Evolutionary conservation across 768 basidiomycete species (phyloP).

Genomic region (Collybiopsis confluens): DNA sequence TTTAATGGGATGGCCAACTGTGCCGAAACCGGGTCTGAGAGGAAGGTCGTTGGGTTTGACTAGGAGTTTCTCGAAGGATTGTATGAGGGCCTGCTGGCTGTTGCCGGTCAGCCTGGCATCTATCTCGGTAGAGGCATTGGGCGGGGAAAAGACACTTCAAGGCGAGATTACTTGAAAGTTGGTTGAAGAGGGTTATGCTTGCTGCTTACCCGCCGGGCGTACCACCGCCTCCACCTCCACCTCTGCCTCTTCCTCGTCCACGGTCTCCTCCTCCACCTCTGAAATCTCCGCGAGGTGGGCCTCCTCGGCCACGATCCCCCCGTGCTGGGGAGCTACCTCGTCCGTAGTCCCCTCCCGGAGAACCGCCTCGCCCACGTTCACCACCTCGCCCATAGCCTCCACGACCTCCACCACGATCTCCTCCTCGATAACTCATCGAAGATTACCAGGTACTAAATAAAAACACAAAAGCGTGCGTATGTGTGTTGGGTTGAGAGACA

Average conservation of each 20-base stretch:
- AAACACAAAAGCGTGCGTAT: no score
- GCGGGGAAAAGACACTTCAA: conserved; percentile 40
- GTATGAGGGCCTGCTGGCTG: conserved; percentile 38
- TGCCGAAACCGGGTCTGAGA: conserved; percentile 56
- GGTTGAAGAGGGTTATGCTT: conserved; percentile 23
- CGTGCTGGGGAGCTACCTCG: conserved; percentile 11
- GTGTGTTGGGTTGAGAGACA: no score
- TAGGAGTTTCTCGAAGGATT: conserved; percentile 27
- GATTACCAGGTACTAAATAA: neutral
- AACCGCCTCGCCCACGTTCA: conserved; percentile 23
- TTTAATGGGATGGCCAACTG: conserved; percentile 39
- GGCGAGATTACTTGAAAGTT: conserved; percentile 15
- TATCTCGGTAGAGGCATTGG: conserved; percentile 29
- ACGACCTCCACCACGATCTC: conserved; percentile 16
- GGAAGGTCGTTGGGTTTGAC: conserved; percentile 42
- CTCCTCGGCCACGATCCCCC: neutral
- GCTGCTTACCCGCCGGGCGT: conserved; percentile 34
- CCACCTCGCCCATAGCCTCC: conserved; percentile 24
- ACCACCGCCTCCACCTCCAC: conserved; percentile 14
- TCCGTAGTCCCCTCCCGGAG: conserved; percentile 22
- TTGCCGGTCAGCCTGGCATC: conserved; percentile 39
- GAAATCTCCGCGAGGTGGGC: neutral
- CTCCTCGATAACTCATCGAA: conserved; percentile 1
- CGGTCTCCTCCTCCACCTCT: conserved; percentile 15
- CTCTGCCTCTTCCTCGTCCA: conserved; percentile 20